Conservation (phyloP, 2,329 filamentous ascomycete species). For the Alternaria sp. region DNA sequence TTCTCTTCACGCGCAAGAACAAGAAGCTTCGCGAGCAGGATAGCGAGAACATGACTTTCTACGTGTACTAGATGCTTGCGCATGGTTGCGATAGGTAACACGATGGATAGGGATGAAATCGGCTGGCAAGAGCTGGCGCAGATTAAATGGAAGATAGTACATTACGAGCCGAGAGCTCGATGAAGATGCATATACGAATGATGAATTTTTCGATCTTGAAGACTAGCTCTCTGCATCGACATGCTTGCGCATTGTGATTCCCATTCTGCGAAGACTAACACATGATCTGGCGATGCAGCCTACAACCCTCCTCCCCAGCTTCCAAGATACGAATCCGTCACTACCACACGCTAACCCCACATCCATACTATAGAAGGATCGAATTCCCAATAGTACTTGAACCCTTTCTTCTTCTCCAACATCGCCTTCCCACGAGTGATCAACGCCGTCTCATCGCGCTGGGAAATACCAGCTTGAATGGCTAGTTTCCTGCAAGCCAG, state of each 20-base stretch:
- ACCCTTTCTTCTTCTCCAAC: not conserved
- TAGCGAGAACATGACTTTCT: constrained; percentile 36
- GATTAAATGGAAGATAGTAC: not conserved
- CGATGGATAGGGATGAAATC: not conserved
- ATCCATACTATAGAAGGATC: not conserved
- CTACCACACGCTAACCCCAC: not conserved
- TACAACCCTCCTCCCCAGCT: not conserved
- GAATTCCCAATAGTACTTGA: not conserved
- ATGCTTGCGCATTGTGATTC: not conserved
- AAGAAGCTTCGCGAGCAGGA: constrained; percentile 37
- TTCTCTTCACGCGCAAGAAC: constrained; percentile 40
- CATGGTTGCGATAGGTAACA: not conserved
- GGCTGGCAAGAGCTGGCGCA: constrained; percentile 2
- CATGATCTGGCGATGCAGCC: not conserved
- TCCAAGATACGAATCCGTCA: not conserved
- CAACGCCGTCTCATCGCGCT: not conserved
- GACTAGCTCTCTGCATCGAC: not conserved
- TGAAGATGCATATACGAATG: not conserved
- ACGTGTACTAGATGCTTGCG: constrained; percentile 32
- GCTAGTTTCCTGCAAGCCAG: not conserved
- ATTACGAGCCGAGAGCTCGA: not conserved
- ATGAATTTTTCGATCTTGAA: not conserved
- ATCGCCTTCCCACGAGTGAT: not conserved
- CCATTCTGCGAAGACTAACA: not conserved
- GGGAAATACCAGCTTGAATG: not conserved